These are phyloP conservation scores for Alternaria ethzedia DNA, from an alignment of 2,329 filamentous ascomycete species.

Conservation along the genomic window DNA sequence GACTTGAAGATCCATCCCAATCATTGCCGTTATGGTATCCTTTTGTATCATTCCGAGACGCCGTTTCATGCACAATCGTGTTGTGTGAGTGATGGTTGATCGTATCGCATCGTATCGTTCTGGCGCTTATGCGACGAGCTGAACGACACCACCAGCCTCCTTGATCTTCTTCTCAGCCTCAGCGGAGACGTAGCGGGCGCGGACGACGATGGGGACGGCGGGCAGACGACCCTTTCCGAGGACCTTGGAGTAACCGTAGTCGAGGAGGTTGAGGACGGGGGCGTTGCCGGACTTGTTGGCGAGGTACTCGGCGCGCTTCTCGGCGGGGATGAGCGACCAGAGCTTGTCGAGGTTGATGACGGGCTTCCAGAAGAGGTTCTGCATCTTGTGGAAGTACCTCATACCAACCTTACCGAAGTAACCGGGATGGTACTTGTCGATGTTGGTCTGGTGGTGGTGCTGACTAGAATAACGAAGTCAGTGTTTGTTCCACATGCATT, in stretches of 20 bases:
- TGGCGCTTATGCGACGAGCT: slow-evolving; percentile 82
- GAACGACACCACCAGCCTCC: slow-evolving; percentile 92
- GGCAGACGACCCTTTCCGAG: slow-evolving; percentile 98
- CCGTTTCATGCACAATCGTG: slow-evolving; percentile 32
- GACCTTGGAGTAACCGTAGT: slow-evolving; percentile 97
- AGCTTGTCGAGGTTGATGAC: slow-evolving; percentile 99
- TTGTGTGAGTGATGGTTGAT: background rate
- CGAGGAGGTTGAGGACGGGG: slow-evolving; percentile 96
- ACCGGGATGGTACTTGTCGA: slow-evolving; percentile 95
- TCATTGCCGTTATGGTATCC: slow-evolving; percentile 36
- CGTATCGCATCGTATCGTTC: background rate
- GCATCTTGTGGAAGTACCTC: slow-evolving; percentile 78
- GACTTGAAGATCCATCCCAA: slow-evolving; percentile 37
- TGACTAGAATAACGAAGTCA: too few relatives aligned
- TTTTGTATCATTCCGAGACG: slow-evolving; percentile 31
- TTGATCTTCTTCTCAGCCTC: slow-evolving; percentile 99
- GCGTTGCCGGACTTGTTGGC: slow-evolving; percentile 86
- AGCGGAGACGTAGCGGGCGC: slow-evolving; percentile 92
- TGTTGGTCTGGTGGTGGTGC: slow-evolving; percentile 96
- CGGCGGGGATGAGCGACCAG: slow-evolving; percentile 90
- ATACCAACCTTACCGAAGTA: slow-evolving; percentile 89
- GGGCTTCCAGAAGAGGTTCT: slow-evolving; percentile 98
- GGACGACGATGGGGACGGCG: slow-evolving; percentile 90
- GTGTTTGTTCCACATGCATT: too few relatives aligned
- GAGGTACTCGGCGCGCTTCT: slow-evolving; percentile 93